Evolutionary conservation across 805 yeast species (phyloP), one percentile per base, ranked within the genome.

Genomic region (Clavispora carvajalis): DNA sequence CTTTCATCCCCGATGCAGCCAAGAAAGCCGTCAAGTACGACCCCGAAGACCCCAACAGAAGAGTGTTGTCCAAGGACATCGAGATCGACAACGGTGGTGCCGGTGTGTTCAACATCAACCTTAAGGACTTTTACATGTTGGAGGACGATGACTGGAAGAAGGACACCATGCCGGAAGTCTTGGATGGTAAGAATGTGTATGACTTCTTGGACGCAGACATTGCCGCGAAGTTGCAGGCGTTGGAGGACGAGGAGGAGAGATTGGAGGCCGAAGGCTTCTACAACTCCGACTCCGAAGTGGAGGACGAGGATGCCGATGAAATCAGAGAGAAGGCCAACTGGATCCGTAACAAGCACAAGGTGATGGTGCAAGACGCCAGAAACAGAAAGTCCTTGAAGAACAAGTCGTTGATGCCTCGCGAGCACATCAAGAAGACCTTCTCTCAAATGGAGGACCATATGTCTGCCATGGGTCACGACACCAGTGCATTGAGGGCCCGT

Each of bases 81-180:
- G 99, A 93, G 70, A 83, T 76, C 37, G 96, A 85, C 62, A 87
- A 93, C 57, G 99, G 99, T 60, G 99, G 99, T 61, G 97, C 99
- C 33, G 99, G 99, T 74, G 99, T 93, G 25, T 93, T 70, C 74
- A 93, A 89, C 70, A 79, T 93, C 60, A 89, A 93, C 70, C 74
- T 93, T 69, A 87, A 89, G 63, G 98, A 91, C 59, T 85, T 82
- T 58, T 93, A 95, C 66, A 53, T 93, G 47, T 73, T 93, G 53
- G 99, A 91, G 53, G 91, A 93, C 60, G 98, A 91, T 38, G 95
- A 87, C 49, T 93, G 99, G 99, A 91, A 91, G 76, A 80, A 88
- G 52, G 99, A 93, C 65, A 76, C 84, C 47, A 88, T 93, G 88
- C 99, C 99, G 21, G 99, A 93, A 73, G 76, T 93, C 40, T 71